These are phyloP conservation scores for Mortierella sp. DNA, from an alignment of 371 early-diverging fungal species.

Conservation along the genomic window DNA sequence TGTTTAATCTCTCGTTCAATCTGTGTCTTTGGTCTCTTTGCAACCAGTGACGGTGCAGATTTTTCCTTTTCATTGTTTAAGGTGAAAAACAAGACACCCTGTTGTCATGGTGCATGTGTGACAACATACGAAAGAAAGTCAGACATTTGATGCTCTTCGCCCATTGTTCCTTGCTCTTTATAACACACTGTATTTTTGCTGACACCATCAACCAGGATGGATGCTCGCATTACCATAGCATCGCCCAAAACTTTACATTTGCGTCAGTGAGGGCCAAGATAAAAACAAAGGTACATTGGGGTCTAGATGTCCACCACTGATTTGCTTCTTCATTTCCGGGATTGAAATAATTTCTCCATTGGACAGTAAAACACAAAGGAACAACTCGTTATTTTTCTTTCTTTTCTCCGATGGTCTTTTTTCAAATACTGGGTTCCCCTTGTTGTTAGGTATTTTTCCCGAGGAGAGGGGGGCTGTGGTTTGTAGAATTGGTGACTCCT, in stretches of 20 bases:
- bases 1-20: not conserved
- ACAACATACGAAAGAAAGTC: not conserved
- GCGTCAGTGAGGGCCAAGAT: not conserved
- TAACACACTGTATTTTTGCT: not conserved
- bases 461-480: too few relatives aligned
- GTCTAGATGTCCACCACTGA: not conserved
- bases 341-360: not conserved
- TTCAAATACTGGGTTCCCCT: not conserved
- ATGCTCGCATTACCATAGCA: not conserved
- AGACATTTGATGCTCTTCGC: constrained; percentile 3
- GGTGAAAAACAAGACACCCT: not conserved
- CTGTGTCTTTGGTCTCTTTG: not conserved
- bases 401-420: not conserved
- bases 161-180: not conserved
- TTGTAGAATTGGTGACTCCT: not conserved
- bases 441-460: not conserved
- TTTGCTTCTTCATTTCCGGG: not conserved
- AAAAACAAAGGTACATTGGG: not conserved
- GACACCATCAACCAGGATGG: not conserved
- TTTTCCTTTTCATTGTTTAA: not conserved
- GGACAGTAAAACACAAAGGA: not conserved
- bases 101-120: not conserved
- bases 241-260: not conserved
- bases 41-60: not conserved
- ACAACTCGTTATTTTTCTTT: not conserved